Evolutionary conservation across 2,329 filamentous ascomycete species (phyloP), one percentile per base, ranked within the genome.

Genomic region (Aureobasidium lini): DNA sequence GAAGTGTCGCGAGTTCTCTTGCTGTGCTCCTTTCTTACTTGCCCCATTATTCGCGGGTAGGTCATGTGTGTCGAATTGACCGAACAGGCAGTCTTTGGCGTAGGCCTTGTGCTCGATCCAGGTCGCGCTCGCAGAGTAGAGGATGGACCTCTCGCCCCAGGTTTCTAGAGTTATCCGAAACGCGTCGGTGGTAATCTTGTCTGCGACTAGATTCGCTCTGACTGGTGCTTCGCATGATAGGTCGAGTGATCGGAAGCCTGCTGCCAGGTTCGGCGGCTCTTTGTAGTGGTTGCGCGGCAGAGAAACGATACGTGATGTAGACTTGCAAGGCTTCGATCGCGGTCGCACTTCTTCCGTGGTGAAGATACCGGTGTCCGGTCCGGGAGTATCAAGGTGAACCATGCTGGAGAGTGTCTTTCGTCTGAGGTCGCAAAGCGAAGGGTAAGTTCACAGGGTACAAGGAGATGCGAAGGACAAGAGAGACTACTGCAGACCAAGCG

Each of bases 61-160:
- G 44, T 66, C 61, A 15, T 61, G 39, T 10, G 67, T 69, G 52
- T 69, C 67, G 47, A 68, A 68, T 37, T 68, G 66, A 3, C 67
- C 67, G 40, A 68, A 69, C 6, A 60, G 42, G 60, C 66, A 68
- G 37, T 69, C 66, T 29, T 62, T 62, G 4, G 67, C 66, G n/a
- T 62, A 60, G n/a, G 60, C 59, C 29, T 66, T 68, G 53, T 67
- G 66, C 62, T 70, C 68, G 16, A 70, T 66, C 67, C 67, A 70
- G 9, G 62, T 63, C 44, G 62, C 62, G 29, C 61, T 63, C 29
- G 66, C 68, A 10, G 62, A 62, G 50, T 63, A 64, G 16, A 70
- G 59, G 2, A 62, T 60, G 28, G 59, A 62, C 31, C 16, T 47
- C 10, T 59, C 48, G 28, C 64, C 66, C 68, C 68, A 70, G 9